A percentile compares a stretch with the other conserved stretches of the same genome.
Conservation (phyloP, 1,284 basidiomycete species). For the Ganoderma resinaceum region DNA sequence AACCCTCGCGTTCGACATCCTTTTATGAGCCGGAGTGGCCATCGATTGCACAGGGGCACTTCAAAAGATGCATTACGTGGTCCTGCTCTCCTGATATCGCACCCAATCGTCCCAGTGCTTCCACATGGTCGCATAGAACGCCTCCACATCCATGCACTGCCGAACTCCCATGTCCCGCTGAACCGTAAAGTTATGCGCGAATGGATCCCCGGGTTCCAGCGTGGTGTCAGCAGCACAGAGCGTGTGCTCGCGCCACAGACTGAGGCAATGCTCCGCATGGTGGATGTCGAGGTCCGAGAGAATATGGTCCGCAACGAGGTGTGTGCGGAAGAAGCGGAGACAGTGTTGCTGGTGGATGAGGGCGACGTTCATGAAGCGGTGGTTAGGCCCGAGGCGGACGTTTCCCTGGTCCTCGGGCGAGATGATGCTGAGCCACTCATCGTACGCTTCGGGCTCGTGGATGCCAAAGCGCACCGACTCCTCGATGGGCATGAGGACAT, state of each 20-base stretch:
- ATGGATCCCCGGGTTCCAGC: constrained; percentile 40
- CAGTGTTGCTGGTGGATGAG: constrained; percentile 51
- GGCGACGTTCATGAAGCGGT: constrained; percentile 39
- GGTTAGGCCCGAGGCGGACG: constrained; percentile 1
- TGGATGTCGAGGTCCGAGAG: constrained; percentile 3
- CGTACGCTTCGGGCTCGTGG: constrained; percentile 29
- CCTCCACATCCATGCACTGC: constrained; percentile 14
- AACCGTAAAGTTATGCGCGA: constrained; percentile 26
- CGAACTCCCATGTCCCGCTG: constrained; percentile 13
- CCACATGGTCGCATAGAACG: constrained; percentile 13
- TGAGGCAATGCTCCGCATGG: constrained; percentile 31
- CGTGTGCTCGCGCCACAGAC: constrained; percentile 40
- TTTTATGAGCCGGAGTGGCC: too few relatives aligned
- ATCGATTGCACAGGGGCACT: too few relatives aligned
- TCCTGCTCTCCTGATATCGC: background rate
- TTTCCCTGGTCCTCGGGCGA: background rate
- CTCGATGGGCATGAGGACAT: constrained; percentile 23
- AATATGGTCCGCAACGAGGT: constrained; percentile 6
- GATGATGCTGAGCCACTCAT: constrained; percentile 35
- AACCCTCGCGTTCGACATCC: too few relatives aligned
- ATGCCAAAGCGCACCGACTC: constrained; percentile 35
- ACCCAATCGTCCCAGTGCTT: constrained; percentile 10
- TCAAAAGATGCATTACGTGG: background rate
- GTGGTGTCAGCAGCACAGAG: constrained; percentile 47
- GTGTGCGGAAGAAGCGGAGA: constrained; percentile 37